These are phyloP conservation scores for Phytophthora palmivora DNA, from an alignment of 352 stramenopile species.

Conservation along the genomic window DNA sequence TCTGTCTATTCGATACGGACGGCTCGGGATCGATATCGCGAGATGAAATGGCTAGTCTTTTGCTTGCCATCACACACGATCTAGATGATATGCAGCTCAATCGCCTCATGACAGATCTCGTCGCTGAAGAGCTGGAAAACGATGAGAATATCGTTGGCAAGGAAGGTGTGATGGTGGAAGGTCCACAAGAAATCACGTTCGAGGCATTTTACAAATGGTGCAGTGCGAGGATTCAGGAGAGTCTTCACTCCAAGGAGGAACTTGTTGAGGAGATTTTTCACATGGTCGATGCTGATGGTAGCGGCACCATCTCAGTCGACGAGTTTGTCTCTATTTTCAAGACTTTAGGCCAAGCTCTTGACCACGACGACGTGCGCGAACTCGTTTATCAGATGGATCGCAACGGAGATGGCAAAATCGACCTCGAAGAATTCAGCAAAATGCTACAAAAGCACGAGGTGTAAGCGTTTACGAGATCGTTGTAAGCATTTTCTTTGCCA, in stretches of 20 bases:
- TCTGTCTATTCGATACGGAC: conserved; percentile 73
- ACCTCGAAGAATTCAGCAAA: conserved; percentile 73
- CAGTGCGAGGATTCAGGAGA: conserved; percentile 63
- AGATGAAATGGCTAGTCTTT: conserved; percentile 64
- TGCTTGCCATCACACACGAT: conserved; percentile 71
- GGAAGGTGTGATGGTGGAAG: conserved; percentile 21
- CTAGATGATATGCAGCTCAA: conserved; percentile 67
- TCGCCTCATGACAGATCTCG: conserved; percentile 57
- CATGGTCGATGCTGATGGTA: conserved; percentile 73
- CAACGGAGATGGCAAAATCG: conserved; percentile 80
- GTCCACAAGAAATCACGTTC: conserved; percentile 64
- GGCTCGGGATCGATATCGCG: conserved; percentile 65
- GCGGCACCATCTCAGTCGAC: conserved; percentile 72
- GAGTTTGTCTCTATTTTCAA: conserved; percentile 82
- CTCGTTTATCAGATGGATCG: conserved; percentile 80
- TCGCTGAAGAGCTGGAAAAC: conserved; percentile 39
- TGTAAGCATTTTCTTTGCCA: too few relatives aligned
- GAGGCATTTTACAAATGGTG: conserved; percentile 82
- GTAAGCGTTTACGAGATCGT: conserved; percentile 42
- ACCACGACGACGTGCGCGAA: conserved; percentile 78
- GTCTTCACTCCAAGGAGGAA: conserved; percentile 58
- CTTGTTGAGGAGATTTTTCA: conserved; percentile 73
- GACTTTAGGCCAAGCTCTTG: conserved; percentile 69
- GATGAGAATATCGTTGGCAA: conserved; percentile 25
- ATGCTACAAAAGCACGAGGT: conserved; percentile 83